These are phyloP conservation scores for Cystobasidiaceae sp. DNA, from an alignment of 1,284 basidiomycete genomes.

Conservation along the genomic window DNA sequence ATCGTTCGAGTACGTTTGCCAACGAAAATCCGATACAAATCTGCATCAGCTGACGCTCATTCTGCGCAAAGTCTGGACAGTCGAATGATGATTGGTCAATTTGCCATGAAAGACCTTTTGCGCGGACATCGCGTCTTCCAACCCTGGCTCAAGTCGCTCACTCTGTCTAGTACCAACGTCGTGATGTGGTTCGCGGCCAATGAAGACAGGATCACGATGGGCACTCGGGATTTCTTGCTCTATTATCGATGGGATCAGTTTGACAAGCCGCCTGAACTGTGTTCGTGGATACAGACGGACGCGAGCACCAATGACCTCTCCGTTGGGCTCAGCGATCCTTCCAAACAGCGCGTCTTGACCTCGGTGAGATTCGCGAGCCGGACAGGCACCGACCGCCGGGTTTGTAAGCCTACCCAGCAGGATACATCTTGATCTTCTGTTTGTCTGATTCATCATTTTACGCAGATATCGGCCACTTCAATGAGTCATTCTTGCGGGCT, in stretches of 20 bases:
- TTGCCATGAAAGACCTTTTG: neutral
- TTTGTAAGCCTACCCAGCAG: too few species aligned
- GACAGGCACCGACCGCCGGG: neutral
- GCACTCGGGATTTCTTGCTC: conserved; percentile 1
- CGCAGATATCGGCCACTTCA: conserved; percentile 6
- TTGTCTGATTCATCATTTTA: too few species aligned
- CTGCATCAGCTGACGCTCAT: too few species aligned
- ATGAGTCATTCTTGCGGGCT: neutral
- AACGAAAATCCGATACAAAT: too few species aligned
- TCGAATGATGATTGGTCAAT: neutral
- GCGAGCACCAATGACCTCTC: neutral
- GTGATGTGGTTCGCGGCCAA: conserved; percentile 5
- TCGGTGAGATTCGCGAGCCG: conserved; percentile 3
- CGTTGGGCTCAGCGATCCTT: neutral
- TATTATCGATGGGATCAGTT: neutral
- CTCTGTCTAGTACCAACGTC: neutral
- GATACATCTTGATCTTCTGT: too few species aligned
- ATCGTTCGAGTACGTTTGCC: conserved; percentile 54
- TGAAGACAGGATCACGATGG: neutral
- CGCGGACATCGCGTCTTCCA: neutral
- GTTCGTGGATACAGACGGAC: neutral
- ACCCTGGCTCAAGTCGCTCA: neutral
- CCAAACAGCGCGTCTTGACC: neutral
- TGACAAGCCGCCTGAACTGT: neutral
- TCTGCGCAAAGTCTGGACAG: neutral